phyloP scores from a whole-genome alignment of 1,139 yeast species.

The Suhomyces yuchorum region DNA sequence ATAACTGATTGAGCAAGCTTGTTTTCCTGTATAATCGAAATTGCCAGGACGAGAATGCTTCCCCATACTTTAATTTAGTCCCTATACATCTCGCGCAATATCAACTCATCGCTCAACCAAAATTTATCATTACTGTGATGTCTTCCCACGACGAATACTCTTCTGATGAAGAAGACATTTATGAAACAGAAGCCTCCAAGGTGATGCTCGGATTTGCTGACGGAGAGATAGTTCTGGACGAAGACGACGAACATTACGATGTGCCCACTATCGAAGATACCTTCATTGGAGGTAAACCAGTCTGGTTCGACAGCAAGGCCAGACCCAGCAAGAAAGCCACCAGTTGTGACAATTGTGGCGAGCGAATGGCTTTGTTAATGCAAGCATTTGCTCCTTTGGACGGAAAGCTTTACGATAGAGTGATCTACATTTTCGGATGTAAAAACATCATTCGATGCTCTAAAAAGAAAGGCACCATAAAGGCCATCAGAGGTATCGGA shows the following conservation, averaged over 20 bases:
- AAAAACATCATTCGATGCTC: slow-evolving; percentile 58
- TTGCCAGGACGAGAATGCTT: neutral
- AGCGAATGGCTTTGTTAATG: slow-evolving; percentile 63
- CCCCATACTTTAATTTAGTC: neutral
- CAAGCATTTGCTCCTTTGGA: slow-evolving; percentile 84
- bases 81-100: neutral
- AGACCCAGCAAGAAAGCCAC: slow-evolving; percentile 54
- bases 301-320: slow-evolving; percentile 56
- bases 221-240: slow-evolving; percentile 34
- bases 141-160: slow-evolving; percentile 43
- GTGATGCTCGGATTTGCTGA: slow-evolving; percentile 69
- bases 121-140: slow-evolving; percentile 18
- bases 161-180: slow-evolving; percentile 43
- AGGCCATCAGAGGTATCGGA: slow-evolving; percentile 73
- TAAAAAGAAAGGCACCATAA: slow-evolving; percentile 65
- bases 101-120: slow-evolving; percentile 1
- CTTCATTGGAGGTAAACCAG: slow-evolving; percentile 77
- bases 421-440: slow-evolving; percentile 79
- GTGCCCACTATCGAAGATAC: slow-evolving; percentile 68
- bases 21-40: too few relatives aligned
- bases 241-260: slow-evolving; percentile 14
- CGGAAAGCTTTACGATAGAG: slow-evolving; percentile 73
- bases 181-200: slow-evolving; percentile 27
- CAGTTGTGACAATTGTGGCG: slow-evolving; percentile 65
- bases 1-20: too few relatives aligned